Evolutionary conservation across 805 yeast genomes (phyloP), one percentile per base, ranked within the genome.

Genomic region (Candida maesae): DNA sequence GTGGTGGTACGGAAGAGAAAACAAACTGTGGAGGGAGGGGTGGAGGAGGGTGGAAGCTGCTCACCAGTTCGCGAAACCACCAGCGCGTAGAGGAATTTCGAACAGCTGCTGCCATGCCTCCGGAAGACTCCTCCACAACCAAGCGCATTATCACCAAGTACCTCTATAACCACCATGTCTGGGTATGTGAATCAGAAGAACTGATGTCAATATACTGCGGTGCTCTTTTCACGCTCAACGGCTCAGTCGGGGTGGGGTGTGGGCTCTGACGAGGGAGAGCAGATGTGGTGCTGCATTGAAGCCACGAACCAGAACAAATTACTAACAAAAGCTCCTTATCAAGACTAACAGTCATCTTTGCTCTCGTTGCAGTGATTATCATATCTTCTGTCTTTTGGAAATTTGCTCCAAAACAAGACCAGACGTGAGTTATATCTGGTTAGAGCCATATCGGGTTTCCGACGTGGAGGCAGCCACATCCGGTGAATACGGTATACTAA

Each of bases 391-490:
- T 73, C 33, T 81, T 89, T 45, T 90, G 97, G 97, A 67, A 73
- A 38, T 71, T 79, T 62, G 95, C 96, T 8, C 96, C 97, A 34
- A 82, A 83, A 64, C 76, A 81, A 53, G 84, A 88, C 61, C 76
- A 73, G 64, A 79, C 86, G 74, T 76, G 24, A 30, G 49, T 41
- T 15, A 7, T 17, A 10, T 14, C 7, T 21, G 9, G 14, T n/a
- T 10, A 10, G 24, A 21, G 24, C 10, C 24, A 21, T 7, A 21
- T 8, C 10, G 10, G 24, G 24, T 8, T 21, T 7, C 10, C 10
- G 24, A 21, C 10, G 10, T 21, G 24, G 24, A 21, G 24, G 24
- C 24, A 21, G 24, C 24, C 24, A 21, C 24, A 7, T 10, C 7
- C 10, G 24, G 29, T 26, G 7, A 6, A 26, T 9, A 19, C 13